Evolutionary conservation across 2,329 filamentous ascomycete species (phyloP).

Genomic region (Beauveria brongniartii): DNA sequence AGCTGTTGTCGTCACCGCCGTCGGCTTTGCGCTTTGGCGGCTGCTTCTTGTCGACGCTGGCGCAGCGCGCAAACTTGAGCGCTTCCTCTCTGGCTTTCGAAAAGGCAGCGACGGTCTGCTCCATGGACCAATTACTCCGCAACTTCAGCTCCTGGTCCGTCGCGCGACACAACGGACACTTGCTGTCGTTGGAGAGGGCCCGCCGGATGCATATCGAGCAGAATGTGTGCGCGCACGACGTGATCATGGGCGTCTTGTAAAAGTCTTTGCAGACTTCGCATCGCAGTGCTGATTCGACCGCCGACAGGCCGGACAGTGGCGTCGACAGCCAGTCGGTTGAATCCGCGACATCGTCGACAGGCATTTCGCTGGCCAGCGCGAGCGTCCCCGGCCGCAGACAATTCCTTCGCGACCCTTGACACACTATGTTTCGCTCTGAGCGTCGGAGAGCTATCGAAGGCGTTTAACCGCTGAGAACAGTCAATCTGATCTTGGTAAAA

Average conservation of each 20-base stretch:
- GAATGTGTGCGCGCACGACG: slow-evolving; percentile 90
- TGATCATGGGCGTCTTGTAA: slow-evolving; percentile 89
- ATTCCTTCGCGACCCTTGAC: background rate
- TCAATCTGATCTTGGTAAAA: background rate
- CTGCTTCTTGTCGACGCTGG: background rate
- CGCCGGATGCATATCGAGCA: slow-evolving; percentile 93
- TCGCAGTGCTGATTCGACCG: slow-evolving; percentile 76
- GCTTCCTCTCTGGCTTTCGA: slow-evolving; percentile 53
- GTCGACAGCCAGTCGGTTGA: slow-evolving; percentile 81
- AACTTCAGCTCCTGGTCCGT: slow-evolving; percentile 77
- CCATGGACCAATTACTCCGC: slow-evolving; percentile 73
- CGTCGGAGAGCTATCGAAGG: background rate
- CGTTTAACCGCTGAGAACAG: background rate
- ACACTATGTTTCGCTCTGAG: background rate
- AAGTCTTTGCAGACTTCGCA: slow-evolving; percentile 99
- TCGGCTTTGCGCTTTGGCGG: slow-evolving; percentile 46
- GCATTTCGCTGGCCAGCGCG: slow-evolving; percentile 18
- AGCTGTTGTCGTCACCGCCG: slow-evolving; percentile 22
- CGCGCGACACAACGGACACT: slow-evolving; percentile 77
- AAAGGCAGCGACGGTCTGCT: slow-evolving; percentile 79
- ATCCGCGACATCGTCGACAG: slow-evolving; percentile 49
- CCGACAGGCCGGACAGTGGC: slow-evolving; percentile 54
- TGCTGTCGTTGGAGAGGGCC: slow-evolving; percentile 72
- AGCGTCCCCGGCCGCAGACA: background rate
- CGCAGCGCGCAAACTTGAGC: slow-evolving; percentile 53